phyloP scores from a whole-genome alignment of 352 stramenopile genomes.

The Phytopythium sindhum region DNA sequence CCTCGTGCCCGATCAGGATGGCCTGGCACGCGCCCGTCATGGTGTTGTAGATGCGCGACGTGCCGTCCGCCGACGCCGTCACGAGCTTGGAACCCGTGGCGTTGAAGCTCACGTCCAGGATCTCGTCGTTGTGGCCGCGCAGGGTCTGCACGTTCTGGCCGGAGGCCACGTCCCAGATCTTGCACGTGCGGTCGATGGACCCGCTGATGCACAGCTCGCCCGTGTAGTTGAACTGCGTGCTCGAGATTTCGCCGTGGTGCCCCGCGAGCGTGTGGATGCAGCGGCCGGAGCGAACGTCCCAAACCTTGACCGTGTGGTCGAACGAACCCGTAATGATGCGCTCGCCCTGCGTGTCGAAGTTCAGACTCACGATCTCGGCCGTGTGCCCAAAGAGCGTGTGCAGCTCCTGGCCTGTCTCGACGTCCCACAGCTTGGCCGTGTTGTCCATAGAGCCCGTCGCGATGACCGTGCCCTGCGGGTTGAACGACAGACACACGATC shows the following conservation, averaged over 20 bases:
- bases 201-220: slow-evolving; percentile 90
- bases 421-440: slow-evolving; percentile 94
- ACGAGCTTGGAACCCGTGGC: slow-evolving; percentile 93
- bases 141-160: slow-evolving; percentile 92
- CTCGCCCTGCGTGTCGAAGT: slow-evolving; percentile 93
- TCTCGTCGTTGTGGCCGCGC: slow-evolving; percentile 94
- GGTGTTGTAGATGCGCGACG: slow-evolving; percentile 94
- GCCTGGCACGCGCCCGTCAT: slow-evolving; percentile 93
- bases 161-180: slow-evolving; percentile 91
- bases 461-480: slow-evolving; percentile 90
- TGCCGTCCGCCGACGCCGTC: slow-evolving; percentile 92
- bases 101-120: slow-evolving; percentile 95
- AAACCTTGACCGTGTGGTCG: slow-evolving; percentile 94
- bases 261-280: slow-evolving; percentile 92
- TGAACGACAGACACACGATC: slow-evolving; percentile 96
- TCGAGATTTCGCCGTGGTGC: slow-evolving; percentile 95
- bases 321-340: slow-evolving; percentile 94
- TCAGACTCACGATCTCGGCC: slow-evolving; percentile 93
- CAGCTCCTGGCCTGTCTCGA: slow-evolving; percentile 92
- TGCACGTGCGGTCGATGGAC: slow-evolving; percentile 94
- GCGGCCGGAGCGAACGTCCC: slow-evolving; percentile 76
- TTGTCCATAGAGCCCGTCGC: slow-evolving; percentile 93
- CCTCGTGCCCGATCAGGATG: slow-evolving; percentile 94
- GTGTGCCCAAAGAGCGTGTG: slow-evolving; percentile 94
- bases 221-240: slow-evolving; percentile 94